phyloP scores from a whole-genome alignment of 1,139 yeast genomes.

The Kodamaea sp. region DNA sequence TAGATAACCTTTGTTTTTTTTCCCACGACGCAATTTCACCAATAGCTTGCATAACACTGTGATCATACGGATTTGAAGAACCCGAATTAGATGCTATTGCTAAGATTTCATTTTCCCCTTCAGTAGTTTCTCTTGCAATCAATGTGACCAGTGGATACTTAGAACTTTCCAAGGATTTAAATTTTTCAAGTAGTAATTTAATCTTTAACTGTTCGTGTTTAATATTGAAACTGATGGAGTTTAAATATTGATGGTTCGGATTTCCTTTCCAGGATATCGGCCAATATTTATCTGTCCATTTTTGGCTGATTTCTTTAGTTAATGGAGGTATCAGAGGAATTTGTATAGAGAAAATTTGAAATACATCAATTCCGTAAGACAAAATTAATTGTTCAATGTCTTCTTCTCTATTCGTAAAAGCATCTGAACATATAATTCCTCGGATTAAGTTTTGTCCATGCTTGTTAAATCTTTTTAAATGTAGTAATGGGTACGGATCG shows the following conservation, averaged over 20 bases:
- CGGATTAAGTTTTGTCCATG: conserved; percentile 8
- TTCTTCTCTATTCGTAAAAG: conserved; percentile 13
- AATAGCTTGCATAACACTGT: conserved; percentile 73
- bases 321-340: conserved; percentile 57
- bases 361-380: not conserved
- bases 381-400: conserved; percentile 11
- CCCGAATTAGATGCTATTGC: conserved; percentile 21
- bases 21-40: conserved; percentile 54
- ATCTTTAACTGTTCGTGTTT: conserved; percentile 40
- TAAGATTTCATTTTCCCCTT: conserved; percentile 16
- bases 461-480: conserved; percentile 35
- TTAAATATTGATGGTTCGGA: conserved; percentile 71
- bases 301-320: conserved; percentile 56
- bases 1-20: conserved; percentile 23
- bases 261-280: conserved; percentile 94
- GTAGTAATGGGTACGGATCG: conserved; percentile 26
- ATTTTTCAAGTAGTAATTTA: conserved; percentile 20
- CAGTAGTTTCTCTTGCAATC: conserved; percentile 19
- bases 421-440: conserved; percentile 27
- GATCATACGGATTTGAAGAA: conserved; percentile 50
- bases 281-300: conserved; percentile 74
- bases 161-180: conserved; percentile 5
- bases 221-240: conserved; percentile 49
- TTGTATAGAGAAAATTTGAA: conserved; percentile 9
- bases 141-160: conserved; percentile 18